Conservation (phyloP, 176 grass and related monocot species). For the Alloteropsis semialata region DNA sequence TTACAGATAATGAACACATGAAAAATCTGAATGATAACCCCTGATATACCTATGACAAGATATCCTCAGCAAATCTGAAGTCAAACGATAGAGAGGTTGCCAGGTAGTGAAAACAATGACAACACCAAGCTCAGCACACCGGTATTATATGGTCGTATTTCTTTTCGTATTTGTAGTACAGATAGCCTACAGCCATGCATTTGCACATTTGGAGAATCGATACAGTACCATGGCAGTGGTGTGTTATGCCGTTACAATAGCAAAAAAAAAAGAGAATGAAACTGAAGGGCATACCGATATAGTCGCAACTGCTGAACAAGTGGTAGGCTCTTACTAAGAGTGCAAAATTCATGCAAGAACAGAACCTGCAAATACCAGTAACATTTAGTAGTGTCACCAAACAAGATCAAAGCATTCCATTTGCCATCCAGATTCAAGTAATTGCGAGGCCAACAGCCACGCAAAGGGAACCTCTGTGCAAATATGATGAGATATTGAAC, state of each 20-base stretch:
- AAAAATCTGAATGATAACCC: constrained; percentile 30
- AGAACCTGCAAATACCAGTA: constrained; percentile 63
- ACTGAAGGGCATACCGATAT: constrained; percentile 63
- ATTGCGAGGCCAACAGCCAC: constrained; percentile 3
- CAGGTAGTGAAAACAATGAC: constrained; percentile 32
- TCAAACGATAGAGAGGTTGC: constrained; percentile 33
- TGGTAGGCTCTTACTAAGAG: constrained; percentile 93
- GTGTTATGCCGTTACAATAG: constrained; percentile 4
- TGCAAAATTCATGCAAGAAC: constrained; percentile 97
- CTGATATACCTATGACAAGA: constrained; percentile 42
- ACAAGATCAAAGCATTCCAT: constrained; percentile 16
- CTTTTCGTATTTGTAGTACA: constrained; percentile 22
- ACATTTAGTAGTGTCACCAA: constrained; percentile 23
- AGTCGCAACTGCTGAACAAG: constrained; percentile 93
- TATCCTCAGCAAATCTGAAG: constrained; percentile 44
- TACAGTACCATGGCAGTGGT: neutral
- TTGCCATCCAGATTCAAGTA: constrained; percentile 16
- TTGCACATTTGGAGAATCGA: constrained; percentile 16
- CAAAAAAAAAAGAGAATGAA: constrained; percentile 5
- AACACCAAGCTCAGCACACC: constrained; percentile 29
- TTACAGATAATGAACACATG: constrained; percentile 10
- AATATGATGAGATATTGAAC: neutral
- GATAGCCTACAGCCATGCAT: constrained; percentile 11
- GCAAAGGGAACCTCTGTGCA: neutral
- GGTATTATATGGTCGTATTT: constrained; percentile 23